These are phyloP conservation scores for Tulasnella sp. DNA, from an alignment of 768 basidiomycete species.

Conservation along the genomic window DNA sequence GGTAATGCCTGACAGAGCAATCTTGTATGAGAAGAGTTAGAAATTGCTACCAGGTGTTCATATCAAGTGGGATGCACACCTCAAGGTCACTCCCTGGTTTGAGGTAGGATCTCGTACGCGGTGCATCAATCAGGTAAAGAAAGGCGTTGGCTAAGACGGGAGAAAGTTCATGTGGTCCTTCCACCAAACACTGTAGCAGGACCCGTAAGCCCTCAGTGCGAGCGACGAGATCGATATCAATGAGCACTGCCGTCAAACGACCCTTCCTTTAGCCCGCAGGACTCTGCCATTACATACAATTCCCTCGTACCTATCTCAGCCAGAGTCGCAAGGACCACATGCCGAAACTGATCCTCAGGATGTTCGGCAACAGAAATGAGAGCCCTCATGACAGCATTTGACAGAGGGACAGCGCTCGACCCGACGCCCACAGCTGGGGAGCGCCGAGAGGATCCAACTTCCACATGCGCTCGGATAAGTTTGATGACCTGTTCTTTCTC, in stretches of 20 bases:
- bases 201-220: constrained; percentile 77
- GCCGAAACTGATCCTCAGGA: constrained; percentile 76
- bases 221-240: constrained; percentile 74
- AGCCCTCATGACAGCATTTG: constrained; percentile 71
- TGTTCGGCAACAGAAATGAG: constrained; percentile 91
- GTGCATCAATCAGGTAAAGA: constrained; percentile 73
- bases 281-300: not conserved
- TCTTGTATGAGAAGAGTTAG: constrained; percentile 33
- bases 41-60: not conserved
- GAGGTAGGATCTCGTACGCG: constrained; percentile 66
- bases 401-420: constrained; percentile 39
- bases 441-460: constrained; percentile 45
- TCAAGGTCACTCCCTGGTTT: constrained; percentile 80
- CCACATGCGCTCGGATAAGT: constrained; percentile 70
- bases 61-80: constrained; percentile 32
- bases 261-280: no score
- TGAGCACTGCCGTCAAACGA: constrained; percentile 45
- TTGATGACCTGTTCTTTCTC: constrained; percentile 92
- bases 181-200: constrained; percentile 76
- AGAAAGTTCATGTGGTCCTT: constrained; percentile 72
- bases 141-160: constrained; percentile 71
- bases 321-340: constrained; percentile 73
- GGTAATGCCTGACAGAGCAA: constrained; percentile 79
- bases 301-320: constrained; percentile 69
- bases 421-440: constrained; percentile 13